Percentiles rank a stretch among this genome's conserved stretches.
Conservation (phyloP, 2,329 filamentous ascomycete genomes). For the Sarocladiaceae sp. region DNA sequence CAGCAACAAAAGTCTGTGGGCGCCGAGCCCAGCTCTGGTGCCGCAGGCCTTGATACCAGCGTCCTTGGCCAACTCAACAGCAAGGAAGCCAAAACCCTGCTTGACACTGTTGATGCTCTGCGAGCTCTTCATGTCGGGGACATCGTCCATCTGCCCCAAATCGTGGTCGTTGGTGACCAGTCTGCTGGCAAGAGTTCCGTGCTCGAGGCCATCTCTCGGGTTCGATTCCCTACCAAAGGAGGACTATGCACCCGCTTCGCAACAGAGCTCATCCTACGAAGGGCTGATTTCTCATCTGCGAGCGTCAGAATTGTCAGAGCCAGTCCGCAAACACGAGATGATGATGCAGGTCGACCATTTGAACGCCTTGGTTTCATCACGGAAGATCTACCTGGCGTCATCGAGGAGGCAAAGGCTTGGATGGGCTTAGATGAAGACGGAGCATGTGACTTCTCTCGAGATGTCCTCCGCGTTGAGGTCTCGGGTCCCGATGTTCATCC, state of each 20-base stretch:
- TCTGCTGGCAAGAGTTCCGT: conserved; percentile 54
- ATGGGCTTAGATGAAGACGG: conserved; percentile 10
- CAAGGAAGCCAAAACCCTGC: conserved; percentile 16
- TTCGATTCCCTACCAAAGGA: conserved; percentile 49
- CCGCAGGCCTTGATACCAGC: conserved; percentile 6
- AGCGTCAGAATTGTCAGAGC: conserved; percentile 21
- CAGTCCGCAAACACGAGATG: background rate
- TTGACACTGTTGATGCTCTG: conserved; percentile 32
- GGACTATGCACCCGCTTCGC: conserved; percentile 52
- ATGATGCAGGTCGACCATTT: conserved; percentile 12
- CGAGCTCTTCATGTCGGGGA: conserved; percentile 29
- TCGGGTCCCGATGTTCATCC: conserved; percentile 19
- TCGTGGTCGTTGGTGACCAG: conserved; percentile 54
- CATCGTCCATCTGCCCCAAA: conserved; percentile 35
- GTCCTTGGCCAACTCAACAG: background rate
- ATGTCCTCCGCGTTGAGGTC: conserved; percentile 18
- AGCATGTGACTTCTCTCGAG: conserved; percentile 10
- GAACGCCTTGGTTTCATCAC: background rate
- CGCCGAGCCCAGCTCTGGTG: background rate
- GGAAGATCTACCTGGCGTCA: background rate
- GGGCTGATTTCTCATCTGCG: background rate
- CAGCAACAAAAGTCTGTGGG: background rate
- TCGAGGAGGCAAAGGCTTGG: conserved; percentile 12
- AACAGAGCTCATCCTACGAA: conserved; percentile 48
- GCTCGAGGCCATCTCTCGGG: conserved; percentile 50